These are phyloP conservation scores for Castanea mollissima DNA, from an alignment of 306 rosid genomes.

Conservation along the genomic window DNA sequence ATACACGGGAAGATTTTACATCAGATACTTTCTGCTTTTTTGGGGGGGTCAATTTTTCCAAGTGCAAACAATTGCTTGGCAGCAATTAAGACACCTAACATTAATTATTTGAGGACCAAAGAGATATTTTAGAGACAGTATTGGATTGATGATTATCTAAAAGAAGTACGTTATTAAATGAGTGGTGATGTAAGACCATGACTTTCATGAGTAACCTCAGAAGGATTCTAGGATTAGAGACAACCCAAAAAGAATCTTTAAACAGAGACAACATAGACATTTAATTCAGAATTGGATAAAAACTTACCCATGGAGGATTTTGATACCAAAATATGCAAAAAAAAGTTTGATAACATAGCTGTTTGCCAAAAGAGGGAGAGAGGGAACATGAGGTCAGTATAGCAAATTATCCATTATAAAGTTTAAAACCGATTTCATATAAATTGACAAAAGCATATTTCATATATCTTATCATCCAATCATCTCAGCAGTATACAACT, in stretches of 20 bases:
- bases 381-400: background rate
- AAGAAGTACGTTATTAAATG: constrained; percentile 16
- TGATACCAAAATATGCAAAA: background rate
- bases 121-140: constrained; percentile 32
- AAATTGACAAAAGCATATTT: background rate
- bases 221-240: constrained; percentile 10
- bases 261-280: constrained; percentile 8
- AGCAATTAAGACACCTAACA: constrained; percentile 21
- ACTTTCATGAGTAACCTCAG: constrained; percentile 27
- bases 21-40: background rate
- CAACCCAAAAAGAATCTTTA: constrained; percentile 10
- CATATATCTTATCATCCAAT: background rate
- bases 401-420: background rate
- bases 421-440: background rate
- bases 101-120: constrained; percentile 19
- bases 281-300: background rate
- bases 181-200: constrained; percentile 32
- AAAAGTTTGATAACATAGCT: background rate
- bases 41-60: background rate
- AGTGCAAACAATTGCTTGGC: constrained; percentile 18
- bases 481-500: too few relatives aligned
- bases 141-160: constrained; percentile 27
- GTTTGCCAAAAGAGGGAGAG: background rate
- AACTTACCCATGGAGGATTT: background rate
- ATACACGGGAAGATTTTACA: background rate